A percentile compares a stretch with the other conserved stretches of the same genome.
Evolutionary conservation across 2,329 filamentous ascomycete genomes (phyloP).

Genomic region (Penicillium sp.): DNA sequence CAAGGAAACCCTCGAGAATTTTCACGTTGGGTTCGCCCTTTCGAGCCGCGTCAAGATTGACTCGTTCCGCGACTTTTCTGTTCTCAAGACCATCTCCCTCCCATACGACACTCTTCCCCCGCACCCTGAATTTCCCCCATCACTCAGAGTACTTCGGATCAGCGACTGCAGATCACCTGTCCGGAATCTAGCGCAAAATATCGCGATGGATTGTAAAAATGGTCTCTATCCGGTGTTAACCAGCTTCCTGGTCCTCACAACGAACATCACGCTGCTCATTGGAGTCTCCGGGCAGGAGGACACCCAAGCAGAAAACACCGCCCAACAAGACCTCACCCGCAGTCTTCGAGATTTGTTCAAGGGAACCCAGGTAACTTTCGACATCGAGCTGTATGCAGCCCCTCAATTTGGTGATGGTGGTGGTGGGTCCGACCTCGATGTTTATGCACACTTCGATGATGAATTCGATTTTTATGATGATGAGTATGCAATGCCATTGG

Average conservation of each 20-base stretch:
- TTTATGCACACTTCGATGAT: too few relatives aligned
- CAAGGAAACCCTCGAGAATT: slow-evolving; percentile 18
- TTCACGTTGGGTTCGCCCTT: slow-evolving; percentile 16
- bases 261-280: slow-evolving; percentile 19
- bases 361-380: too few relatives aligned
- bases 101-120: slow-evolving; percentile 19
- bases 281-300: slow-evolving; percentile 18
- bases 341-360: too few relatives aligned
- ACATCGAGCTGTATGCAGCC: too few relatives aligned
- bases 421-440: too few relatives aligned
- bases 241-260: slow-evolving; percentile 16
- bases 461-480: too few relatives aligned
- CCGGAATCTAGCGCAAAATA: slow-evolving; percentile 15
- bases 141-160: slow-evolving; percentile 17
- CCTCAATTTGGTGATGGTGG: too few relatives aligned
- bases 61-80: slow-evolving; percentile 21
- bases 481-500: too few relatives aligned
- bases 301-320: too few relatives aligned
- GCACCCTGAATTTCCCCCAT: slow-evolving; percentile 19
- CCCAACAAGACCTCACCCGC: too few relatives aligned
- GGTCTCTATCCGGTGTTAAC: slow-evolving; percentile 19
- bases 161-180: slow-evolving; percentile 22
- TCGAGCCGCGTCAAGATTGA: slow-evolving; percentile 14
- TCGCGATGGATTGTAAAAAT: slow-evolving; percentile 19
- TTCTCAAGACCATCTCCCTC: slow-evolving; percentile 16